Base-by-base conservation (phyloP, 2,329 filamentous ascomycete species). In the Pseudocercospora pini-densiflorae region DNA sequence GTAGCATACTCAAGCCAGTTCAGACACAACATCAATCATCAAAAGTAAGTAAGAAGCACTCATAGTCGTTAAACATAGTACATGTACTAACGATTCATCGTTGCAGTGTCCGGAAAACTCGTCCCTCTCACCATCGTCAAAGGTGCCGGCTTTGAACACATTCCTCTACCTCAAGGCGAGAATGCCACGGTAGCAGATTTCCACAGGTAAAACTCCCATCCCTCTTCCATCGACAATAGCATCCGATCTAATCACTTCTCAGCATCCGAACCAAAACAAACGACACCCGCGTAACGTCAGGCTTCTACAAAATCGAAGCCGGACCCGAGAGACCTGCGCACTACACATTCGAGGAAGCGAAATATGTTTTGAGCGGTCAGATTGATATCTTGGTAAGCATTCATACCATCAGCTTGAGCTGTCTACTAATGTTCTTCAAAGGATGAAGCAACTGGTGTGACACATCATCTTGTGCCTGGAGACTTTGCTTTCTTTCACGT, bases 401-500 rank as follows among this genome's bases (percentile, higher is more conserved):
- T 4, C 14, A 33, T 5, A 5, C 14, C 12, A 36, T 2, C 10
- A 14, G 8, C 31, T 33, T 12, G 10, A 33, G 8, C 31, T 33
- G 31, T 33, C 31, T 12, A 47, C 16, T 47, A 10, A 21, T 21
- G 2, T 49, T 49, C 8, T 9, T 9, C 5, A 1, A 49, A 49
- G 45, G 45, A 71, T 8, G 70, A 70, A 14, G 70, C 68, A 2
- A 71, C 70, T 9, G 70, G 70, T 10, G 51, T 70, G 16, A 70
- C 68, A 5, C 70, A 71, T 40, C 70, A 70, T 27, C 33, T 71
- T 14, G 70, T 71, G 2, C 51, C 66, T 4, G 70, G 68, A 29
- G 70, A 71, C 31, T 71, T 68, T 49, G 70, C 70, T 23, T 71
- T 71, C 70, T 71, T 71, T 58, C 67, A 68, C 27, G 62, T 71